Evolutionary conservation across 805 yeast genomes (phyloP), one percentile per base, ranked within the genome.

Genomic region (Kluyveromyces lactis): DNA sequence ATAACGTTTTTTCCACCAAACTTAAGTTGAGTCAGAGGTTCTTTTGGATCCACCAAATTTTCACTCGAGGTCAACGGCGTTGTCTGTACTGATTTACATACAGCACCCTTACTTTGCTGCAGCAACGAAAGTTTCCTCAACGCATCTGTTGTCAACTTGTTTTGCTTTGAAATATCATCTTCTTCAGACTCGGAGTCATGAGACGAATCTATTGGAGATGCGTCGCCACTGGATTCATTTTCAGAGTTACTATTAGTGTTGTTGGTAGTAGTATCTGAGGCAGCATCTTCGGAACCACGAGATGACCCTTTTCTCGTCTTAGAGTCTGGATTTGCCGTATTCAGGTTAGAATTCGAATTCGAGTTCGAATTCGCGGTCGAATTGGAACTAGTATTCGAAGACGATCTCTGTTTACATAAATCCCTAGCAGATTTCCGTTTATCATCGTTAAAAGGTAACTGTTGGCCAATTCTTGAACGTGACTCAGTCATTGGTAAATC

Each of bases 111-210:
- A 31, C 26, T 28, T 18, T 32, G 36, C 31, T 48, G 57, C 34
- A 67, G 38, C 2, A 56, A 42, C 2, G 66, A 58, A 26, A 68
- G 48, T 33, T 60, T 63, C 28, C 60, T 56, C 36, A 67, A 39
- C 1, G 72, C 71, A 41, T 63, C 66, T 8, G 64, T 60, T 0
- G 72, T 67, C 8, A 68, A 48, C 36, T 56, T 58, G 26, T 49
- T 56, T 19, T 58, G 60, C n/a, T 55, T 55, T 4, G 44, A 47
- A 10, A 55, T 60, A 18, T 58, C 53, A 18, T 47, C 52, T 4
- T 56, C 58, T 3, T 33, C 44, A 1, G 50, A 59, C n/a, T 46
- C 56, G 17, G 55, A 62, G 27, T 44, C 44, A 24, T 24, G 37
- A 12, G 37, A 34, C 10, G 33, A 16, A 16, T 46, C 55, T 6